Conservation (phyloP, 129 eudicot genomes). For the Ambrosia artemisiifolia region DNA sequence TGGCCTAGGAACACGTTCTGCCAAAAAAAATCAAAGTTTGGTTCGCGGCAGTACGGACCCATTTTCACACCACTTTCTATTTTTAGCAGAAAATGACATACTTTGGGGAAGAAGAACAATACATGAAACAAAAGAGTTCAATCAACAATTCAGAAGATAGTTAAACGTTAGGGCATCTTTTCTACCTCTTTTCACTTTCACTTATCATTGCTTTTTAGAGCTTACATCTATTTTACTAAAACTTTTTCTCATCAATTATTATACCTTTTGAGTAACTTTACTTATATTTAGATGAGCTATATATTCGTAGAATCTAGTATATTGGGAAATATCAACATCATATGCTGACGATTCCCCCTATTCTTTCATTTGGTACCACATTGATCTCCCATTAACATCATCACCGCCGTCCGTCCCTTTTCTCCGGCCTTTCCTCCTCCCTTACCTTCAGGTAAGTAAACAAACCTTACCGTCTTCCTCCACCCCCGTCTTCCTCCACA, state of each 20-base stretch:
- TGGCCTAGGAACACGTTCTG: no score
- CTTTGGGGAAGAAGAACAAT: conserved; percentile 27
- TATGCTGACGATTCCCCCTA: not conserved
- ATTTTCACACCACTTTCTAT: no score
- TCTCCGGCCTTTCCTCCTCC: no score
- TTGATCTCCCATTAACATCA: no score
- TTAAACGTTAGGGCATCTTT: conserved; percentile 24
- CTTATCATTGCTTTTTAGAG: not conserved
- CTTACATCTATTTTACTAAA: not conserved
- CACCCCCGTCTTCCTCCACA: no score
- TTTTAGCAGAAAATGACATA: conserved; percentile 21
- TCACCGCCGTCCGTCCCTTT: no score
- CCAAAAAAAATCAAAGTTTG: no score
- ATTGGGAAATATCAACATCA: not conserved
- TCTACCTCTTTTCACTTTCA: conserved; percentile 27
- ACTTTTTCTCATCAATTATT: not conserved
- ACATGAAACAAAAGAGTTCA: conserved; percentile 32
- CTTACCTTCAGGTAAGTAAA: no score
- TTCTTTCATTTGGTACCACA: no score
- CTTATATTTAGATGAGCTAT: not conserved
- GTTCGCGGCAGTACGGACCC: no score
- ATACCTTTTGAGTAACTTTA: not conserved
- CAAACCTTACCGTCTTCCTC: no score
- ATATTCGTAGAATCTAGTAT: not conserved
- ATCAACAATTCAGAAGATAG: conserved; percentile 21